Percentiles rank a stretch among this genome's conserved stretches.
Conservation (phyloP, 2,329 filamentous ascomycete genomes). For the Ophiocordyceps australis region DNA sequence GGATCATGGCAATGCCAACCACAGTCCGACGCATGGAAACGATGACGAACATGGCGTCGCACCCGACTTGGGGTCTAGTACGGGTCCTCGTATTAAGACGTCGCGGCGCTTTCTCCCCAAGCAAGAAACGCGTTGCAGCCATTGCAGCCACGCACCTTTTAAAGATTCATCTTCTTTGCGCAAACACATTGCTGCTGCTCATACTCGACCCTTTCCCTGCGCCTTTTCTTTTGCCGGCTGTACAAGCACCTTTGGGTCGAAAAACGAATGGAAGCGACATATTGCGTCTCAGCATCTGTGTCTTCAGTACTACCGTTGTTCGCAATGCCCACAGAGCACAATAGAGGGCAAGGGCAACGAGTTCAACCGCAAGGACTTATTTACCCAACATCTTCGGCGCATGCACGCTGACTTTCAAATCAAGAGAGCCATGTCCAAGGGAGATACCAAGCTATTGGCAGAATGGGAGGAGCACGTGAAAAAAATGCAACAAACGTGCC, state of each 20-base stretch:
- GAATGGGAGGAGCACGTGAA: constrained; percentile 50
- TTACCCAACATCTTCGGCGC: constrained; percentile 80
- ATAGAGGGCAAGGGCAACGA: constrained; percentile 42
- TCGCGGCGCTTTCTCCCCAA: constrained; percentile 31
- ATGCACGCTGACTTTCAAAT: constrained; percentile 70
- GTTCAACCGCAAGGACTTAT: constrained; percentile 92
- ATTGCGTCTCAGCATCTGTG: constrained; percentile 79
- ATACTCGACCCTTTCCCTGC: constrained; percentile 64
- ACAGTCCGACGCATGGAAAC: constrained; percentile 12
- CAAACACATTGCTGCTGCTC: constrained; percentile 49
- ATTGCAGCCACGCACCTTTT: constrained; percentile 46
- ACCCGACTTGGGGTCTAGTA: constrained; percentile 7
- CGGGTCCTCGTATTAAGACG: constrained; percentile 19
- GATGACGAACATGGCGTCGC: constrained; percentile 8
- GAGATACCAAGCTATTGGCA: constrained; percentile 36
- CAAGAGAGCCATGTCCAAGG: constrained; percentile 36
- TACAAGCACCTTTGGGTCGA: constrained; percentile 66
- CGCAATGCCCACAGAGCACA: constrained; percentile 34
- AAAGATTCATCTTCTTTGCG: constrained; percentile 48
- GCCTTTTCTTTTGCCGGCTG: constrained; percentile 77
- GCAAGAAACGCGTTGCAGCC: constrained; percentile 40
- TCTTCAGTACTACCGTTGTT: constrained; percentile 45
- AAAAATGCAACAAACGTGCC: constrained; percentile 57
- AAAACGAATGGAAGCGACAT: constrained; percentile 97
- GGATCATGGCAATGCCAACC: constrained; percentile 11